Evolutionary conservation across 495 filamentous ascomycete genomes (phyloP), one percentile per base, ranked within the genome.

Genomic region (Tuber brumale): DNA sequence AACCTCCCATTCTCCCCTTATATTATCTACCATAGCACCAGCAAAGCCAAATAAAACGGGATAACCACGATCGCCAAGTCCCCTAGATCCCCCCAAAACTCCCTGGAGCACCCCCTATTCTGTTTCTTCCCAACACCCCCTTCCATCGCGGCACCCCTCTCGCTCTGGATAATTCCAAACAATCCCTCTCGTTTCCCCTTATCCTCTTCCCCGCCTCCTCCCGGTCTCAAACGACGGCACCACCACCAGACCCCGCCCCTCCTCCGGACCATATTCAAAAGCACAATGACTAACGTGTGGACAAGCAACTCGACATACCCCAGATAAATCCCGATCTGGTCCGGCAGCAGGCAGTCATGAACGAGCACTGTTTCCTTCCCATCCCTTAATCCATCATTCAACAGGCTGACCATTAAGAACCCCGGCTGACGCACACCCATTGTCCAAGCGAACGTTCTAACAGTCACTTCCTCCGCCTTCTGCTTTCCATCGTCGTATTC

Each of bases 361-460:
- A 91, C 93, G 82, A 97, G 93, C 5, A 96, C 81, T 6, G 93
- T 97, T 1, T 85, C 79, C 35, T 70, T 23, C 42, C 72, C 72
- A 44, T 27, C 23, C 42, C 31, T 86, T 79, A 92, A 90, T 77
- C 97, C 86, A 0, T 94, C 94, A 81, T 98, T 97, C 90, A 93
- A 97, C 70, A 97, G 86, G 81, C 92, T 95, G 19, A 94, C 87
- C 83, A 97, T 88, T 45, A 94, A 83, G 82, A 98, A 94, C n/a
- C 94, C 95, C 0, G 95, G 95, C 48, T 88, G 89, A 0, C 91
- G 88, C 39, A 98, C 92, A 27, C 95, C 94, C 94, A 97, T 97
- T 16, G 93, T 93, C 93, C 93, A 97, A 79, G 89, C 93, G 48
- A 95, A 86, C 77, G 89, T 92, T 84, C 97, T 98, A 73, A 97